Evolutionary conservation across 352 stramenopile genomes (phyloP).

Genomic region (Phytophthora colocasiae): DNA sequence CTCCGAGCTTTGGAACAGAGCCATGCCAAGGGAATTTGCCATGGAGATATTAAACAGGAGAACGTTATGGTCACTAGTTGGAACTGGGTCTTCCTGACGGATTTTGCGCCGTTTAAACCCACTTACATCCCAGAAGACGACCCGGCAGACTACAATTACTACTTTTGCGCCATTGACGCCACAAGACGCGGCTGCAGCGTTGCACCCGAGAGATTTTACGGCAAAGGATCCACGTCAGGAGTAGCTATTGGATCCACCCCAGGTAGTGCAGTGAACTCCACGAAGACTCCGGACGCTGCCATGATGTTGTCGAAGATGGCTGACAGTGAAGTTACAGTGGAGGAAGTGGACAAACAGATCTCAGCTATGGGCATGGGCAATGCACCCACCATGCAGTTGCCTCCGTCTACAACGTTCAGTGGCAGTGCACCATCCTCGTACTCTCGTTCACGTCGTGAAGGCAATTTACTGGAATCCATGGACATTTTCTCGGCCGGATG

Average conservation of each 20-base stretch:
- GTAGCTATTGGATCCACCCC: slow-evolving; percentile 23
- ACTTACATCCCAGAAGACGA: slow-evolving; percentile 96
- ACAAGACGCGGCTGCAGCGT: slow-evolving; percentile 95
- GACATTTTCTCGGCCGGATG: slow-evolving; percentile 99
- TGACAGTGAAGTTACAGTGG: slow-evolving; percentile 70
- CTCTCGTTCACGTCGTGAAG: slow-evolving; percentile 59
- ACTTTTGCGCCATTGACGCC: slow-evolving; percentile 88
- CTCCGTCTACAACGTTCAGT: slow-evolving; percentile 30
- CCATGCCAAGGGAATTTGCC: slow-evolving; percentile 93
- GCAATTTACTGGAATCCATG: slow-evolving; percentile 90
- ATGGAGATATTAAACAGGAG: slow-evolving; percentile 98
- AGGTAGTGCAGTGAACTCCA: slow-evolving; percentile 26
- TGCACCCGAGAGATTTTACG: slow-evolving; percentile 91
- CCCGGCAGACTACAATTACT: slow-evolving; percentile 97
- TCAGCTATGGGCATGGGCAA: slow-evolving; percentile 58
- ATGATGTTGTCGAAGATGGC: slow-evolving; percentile 77
- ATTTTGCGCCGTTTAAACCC: slow-evolving; percentile 97
- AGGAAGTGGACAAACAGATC: slow-evolving; percentile 83
- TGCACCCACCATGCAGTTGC: slow-evolving; percentile 29
- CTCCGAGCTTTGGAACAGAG: slow-evolving; percentile 94
- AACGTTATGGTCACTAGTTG: slow-evolving; percentile 99
- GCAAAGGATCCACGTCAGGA: slow-evolving; percentile 35
- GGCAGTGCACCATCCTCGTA: slow-evolving; percentile 43
- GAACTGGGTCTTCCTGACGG: slow-evolving; percentile 97
- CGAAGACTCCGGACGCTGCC: slow-evolving; percentile 60